Base-by-base conservation (phyloP, 176 grass and related monocot genomes). In the Triticum turgidum region DNA sequence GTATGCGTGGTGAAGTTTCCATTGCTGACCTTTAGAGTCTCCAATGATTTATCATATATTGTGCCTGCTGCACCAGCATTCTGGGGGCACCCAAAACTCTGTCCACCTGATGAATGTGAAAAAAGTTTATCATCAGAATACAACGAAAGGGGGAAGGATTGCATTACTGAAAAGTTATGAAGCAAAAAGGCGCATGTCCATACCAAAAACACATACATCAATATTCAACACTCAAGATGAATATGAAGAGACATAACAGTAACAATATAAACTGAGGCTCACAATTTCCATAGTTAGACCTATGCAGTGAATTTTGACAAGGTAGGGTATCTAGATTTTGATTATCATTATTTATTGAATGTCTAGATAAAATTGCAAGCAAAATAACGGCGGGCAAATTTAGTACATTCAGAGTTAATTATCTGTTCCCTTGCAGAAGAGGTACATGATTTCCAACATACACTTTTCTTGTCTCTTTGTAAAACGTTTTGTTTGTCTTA, bases 21-120 rank as follows among this genome's bases (percentile, higher is more conserved):
- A 94, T 99, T 99, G 92, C 97, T 99, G 51, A 99, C 87, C 77
- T 92, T 99, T 20, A 99, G 82, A 80, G 94, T 99, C 77, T 91
- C 88, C 83, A 99, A 88, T 75, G 92, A 91, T 82, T 82, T 91
- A 85, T 99, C 92, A 89, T 96, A 99, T 84, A 94, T 75, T 71
- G 94, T 99, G 81, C 97, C 97, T 80, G 97, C 97, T 75, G 88
- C 94, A 69, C 97, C 97, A 80, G 94, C 86, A 94, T 99, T 99
- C 59, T 99, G 87, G 69, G 86, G 66, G 30, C 97, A 99, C 52
- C 94, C 97, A 80, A 92, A 83, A 90, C 97, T 99, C 44, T 70
- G 84, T 69, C 97, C 97, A 91, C 97, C 97, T 99, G 81, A 85
- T 67, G 67, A 73, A 65, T 84, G 82, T 61, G 7, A 61, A 44